These are phyloP conservation scores for Xylaria digitata DNA, from an alignment of 2,329 filamentous ascomycete species.

Conservation along the genomic window DNA sequence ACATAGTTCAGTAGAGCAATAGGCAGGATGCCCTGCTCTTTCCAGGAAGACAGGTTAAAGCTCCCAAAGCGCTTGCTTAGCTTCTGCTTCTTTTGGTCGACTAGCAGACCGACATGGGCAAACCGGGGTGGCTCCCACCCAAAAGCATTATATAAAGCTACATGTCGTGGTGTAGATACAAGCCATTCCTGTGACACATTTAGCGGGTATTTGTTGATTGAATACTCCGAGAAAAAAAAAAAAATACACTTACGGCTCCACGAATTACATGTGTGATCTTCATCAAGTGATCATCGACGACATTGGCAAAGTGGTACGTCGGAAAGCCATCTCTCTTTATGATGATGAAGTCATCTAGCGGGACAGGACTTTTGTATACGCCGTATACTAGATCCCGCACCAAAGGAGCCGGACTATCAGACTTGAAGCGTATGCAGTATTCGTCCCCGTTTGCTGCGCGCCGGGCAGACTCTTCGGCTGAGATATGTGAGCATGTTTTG, in stretches of 20 bases:
- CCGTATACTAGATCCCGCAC: slow-evolving; percentile 87
- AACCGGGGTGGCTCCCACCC: slow-evolving; percentile 79
- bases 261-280: slow-evolving; percentile 94
- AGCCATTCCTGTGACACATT: slow-evolving; percentile 80
- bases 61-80: slow-evolving; percentile 84
- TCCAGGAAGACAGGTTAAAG: slow-evolving; percentile 63
- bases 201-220: slow-evolving; percentile 2
- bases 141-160: slow-evolving; percentile 79
- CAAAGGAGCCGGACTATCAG: slow-evolving; percentile 69
- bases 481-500: slow-evolving; percentile 76
- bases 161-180: slow-evolving; percentile 83
- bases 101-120: slow-evolving; percentile 82
- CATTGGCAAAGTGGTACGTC: slow-evolving; percentile 97
- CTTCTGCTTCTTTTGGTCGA: slow-evolving; percentile 76
- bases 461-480: slow-evolving; percentile 74
- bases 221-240: neutral
- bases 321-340: slow-evolving; percentile 92
- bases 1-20: slow-evolving; percentile 79
- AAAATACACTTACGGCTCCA: slow-evolving; percentile 72
- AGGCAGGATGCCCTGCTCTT: slow-evolving; percentile 59
- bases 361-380: slow-evolving; percentile 64
- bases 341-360: slow-evolving; percentile 85
- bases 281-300: slow-evolving; percentile 96
- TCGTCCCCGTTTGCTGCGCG: slow-evolving; percentile 75
- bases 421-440: slow-evolving; percentile 82